Conservation (phyloP, 371 early-diverging fungal species). For the Mucor saturninus region DNA sequence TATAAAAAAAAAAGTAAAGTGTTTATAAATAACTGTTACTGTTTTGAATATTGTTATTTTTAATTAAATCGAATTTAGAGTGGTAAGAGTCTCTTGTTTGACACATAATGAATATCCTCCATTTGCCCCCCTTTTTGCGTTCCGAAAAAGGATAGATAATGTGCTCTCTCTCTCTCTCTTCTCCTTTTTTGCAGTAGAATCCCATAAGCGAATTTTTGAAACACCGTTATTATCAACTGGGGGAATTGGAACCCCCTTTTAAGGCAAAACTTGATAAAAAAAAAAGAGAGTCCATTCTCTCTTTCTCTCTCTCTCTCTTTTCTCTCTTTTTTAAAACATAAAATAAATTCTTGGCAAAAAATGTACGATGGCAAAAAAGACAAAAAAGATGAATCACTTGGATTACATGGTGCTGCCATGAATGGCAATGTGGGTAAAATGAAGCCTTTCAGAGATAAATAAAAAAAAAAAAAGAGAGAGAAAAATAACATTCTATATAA, state of each 20-base stretch:
- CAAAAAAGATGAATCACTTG: slow-evolving; percentile 48
- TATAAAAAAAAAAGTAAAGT: too few relatives aligned
- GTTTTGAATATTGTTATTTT: too few relatives aligned
- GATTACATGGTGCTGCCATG: slow-evolving; percentile 66
- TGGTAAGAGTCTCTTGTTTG: too few relatives aligned
- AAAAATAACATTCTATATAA: background rate
- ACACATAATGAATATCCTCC: too few relatives aligned
- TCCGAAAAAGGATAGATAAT: too few relatives aligned
- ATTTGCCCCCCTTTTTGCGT: too few relatives aligned
- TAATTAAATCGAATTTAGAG: too few relatives aligned
- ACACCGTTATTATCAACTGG: too few relatives aligned
- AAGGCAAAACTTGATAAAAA: too few relatives aligned
- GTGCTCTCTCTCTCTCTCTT: background rate
- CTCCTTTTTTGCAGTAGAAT: background rate
- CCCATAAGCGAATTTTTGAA: too few relatives aligned
- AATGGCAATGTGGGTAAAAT: slow-evolving; percentile 67
- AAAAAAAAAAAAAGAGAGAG: slow-evolving; percentile 2
- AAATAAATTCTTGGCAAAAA: background rate
- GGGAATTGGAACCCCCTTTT: too few relatives aligned
- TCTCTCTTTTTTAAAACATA: background rate
- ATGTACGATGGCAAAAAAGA: slow-evolving; percentile 40
- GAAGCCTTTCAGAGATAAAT: background rate
- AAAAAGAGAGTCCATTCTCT: background rate
- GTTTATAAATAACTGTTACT: too few relatives aligned
- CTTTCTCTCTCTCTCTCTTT: background rate